Conservation (phyloP, 1,284 basidiomycete genomes). For the Melanopsichium pennsylvanicum region DNA sequence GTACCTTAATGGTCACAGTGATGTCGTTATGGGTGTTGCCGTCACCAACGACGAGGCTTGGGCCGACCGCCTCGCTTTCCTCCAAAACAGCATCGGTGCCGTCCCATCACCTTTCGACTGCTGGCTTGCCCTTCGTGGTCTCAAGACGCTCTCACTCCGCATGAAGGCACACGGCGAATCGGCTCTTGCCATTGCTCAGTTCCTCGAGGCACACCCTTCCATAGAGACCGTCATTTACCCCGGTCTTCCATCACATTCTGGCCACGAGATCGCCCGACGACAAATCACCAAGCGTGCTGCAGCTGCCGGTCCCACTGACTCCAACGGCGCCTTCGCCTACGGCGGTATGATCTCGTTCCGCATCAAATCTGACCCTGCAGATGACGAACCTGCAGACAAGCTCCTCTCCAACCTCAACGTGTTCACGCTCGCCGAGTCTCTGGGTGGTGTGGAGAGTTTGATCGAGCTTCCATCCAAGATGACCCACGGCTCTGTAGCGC, state of each 20-base stretch:
- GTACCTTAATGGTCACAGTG: constrained; percentile 92
- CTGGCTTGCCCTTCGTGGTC: constrained; percentile 88
- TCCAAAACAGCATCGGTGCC: constrained; percentile 90
- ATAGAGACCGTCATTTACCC: constrained; percentile 87
- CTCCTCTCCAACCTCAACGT: constrained; percentile 77
- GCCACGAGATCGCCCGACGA: constrained; percentile 48
- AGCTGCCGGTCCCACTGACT: constrained; percentile 8
- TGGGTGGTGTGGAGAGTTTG: constrained; percentile 90
- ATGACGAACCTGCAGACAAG: constrained; percentile 70
- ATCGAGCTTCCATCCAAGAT: constrained; percentile 72
- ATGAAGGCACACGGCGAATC: constrained; percentile 87
- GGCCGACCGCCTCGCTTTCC: constrained; percentile 71
- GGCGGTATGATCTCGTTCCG: constrained; percentile 70
- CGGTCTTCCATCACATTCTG: constrained; percentile 69
- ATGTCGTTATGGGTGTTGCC: constrained; percentile 68
- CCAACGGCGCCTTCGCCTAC: constrained; percentile 52
- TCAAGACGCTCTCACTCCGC: constrained; percentile 75
- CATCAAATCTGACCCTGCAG: constrained; percentile 48
- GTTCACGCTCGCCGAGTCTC: constrained; percentile 85
- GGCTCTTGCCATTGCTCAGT: constrained; percentile 78
- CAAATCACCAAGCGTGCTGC: constrained; percentile 55
- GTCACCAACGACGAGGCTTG: constrained; percentile 53
- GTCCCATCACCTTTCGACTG: constrained; percentile 87
- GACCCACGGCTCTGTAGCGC: constrained; percentile 74
- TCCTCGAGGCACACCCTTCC: constrained; percentile 70